Base-by-base conservation (phyloP, 805 yeast genomes). In the Clavispora vitiphila region DNA sequence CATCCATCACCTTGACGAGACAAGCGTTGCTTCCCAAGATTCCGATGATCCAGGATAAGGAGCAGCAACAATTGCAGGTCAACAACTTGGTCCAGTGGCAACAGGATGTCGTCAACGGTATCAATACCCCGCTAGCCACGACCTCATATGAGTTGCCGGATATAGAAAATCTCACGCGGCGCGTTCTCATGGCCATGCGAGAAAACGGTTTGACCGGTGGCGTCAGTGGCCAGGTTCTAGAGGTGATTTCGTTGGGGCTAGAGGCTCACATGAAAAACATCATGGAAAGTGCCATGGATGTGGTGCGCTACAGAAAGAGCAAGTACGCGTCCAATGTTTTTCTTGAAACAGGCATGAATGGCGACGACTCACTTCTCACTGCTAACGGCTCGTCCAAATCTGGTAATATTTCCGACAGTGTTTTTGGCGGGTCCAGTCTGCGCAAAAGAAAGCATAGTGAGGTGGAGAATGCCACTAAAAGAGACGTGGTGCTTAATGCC, bases 191-290 rank as follows among this genome's bases (percentile, higher is more conserved):
- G 55, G 80, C 85, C 8, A 83, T 93, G 49, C 74, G 96, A 53
- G 98, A 93, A 55, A 80, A 88, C 57, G 99, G 99, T 0, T 66
- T 93, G 8, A 73, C 89, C 0, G 96, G 96, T 1, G 78, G 81
- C 12, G 71, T 91, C n/a, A 81, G 80, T 35, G 74, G 81, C n/a
- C 81, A 80, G 16, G 86, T 84, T 5, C 76, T 86, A n/a, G 95
- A 89, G 41, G 67, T 93, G 15, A 59, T 90, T 48, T 67, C 81
- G 18, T 61, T 85, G n/a, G 97, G 96, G 0, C 66, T 93, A 34
- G 97, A 91, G 56, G 71, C 76, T 25, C 91, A 89, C 62, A 62
- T 93, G 49, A 85, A 83, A 53, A 77, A 79, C 44, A 67, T 90
- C 9, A 63, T 91, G 5, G 93, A 87, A 53, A 77, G 78, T 48